Evolutionary conservation across 2,329 filamentous ascomycete species (phyloP), one percentile per base, ranked within the genome.

Genomic region (Ceratocystis harringtonii): DNA sequence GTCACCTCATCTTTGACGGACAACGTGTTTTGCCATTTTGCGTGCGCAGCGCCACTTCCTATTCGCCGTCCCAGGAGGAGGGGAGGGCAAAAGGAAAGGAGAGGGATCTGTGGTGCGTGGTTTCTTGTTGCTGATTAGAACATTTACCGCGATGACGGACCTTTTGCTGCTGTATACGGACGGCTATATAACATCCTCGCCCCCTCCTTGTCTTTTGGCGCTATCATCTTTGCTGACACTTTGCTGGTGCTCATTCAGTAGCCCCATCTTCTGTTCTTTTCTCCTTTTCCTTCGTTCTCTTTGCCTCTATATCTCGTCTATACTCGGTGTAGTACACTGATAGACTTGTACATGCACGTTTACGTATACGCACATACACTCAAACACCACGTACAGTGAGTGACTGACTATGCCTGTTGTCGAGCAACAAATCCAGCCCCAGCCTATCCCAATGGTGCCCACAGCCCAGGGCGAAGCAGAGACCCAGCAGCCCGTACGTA

Each of bases 401-500:
- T 15, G 36, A 41, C 10, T 52, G n/a, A 61, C 25, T 25, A 65
- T 65, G 63, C 57, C 63, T 30, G 41, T 61, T 44, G 25, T 65
- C 36, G 55, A 65, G 55, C 55, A 65, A 36, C 63, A 65, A 22
- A 22, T 36, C n/a, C 55, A 61, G 57, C 12, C 63, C 43, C 12
- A 65, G 63, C 55, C 63, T n/a, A 57, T 25, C 22, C 55, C 44
- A 30, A 61, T 61, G 63, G 57, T 60, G 25, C 52, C 63, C 32
- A 32, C 43, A 5, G 25, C 62, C 41, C 63, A 64, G 19, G 55
- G 43, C 17, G 7, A 61, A 22, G 15, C 63, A 43, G 63, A 61
- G 12, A 65, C 57, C 41, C 55, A 65, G 57, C 63, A 65, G 63
- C 63, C 63, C 22, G 63, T 65, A 65, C 12, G 63, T 65, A 43